These are phyloP conservation scores for Chaetomium sp. DNA, from an alignment of 2,329 filamentous ascomycete genomes.

Conservation along the genomic window DNA sequence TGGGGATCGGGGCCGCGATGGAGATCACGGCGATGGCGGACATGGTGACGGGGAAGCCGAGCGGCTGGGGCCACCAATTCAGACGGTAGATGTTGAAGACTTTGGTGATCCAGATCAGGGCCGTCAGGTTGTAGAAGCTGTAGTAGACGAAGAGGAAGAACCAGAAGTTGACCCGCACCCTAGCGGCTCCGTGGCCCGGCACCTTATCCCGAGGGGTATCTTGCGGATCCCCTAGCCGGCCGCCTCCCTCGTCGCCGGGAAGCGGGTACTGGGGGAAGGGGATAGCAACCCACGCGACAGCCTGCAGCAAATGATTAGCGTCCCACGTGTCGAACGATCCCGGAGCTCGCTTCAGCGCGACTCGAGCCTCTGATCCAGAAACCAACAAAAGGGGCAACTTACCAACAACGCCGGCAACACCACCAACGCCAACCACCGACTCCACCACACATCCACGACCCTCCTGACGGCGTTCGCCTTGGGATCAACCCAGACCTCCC, in stretches of 20 bases:
- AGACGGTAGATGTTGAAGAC: slow-evolving; percentile 71
- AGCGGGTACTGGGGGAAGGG: slow-evolving; percentile 66
- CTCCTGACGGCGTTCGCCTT: slow-evolving; percentile 59
- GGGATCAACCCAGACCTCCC: slow-evolving; percentile 64
- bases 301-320: slow-evolving; percentile 43
- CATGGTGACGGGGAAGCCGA: slow-evolving; percentile 67
- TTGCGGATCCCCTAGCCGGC: slow-evolving; percentile 32
- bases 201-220: slow-evolving; percentile 44
- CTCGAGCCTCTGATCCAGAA: background rate
- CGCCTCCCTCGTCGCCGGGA: slow-evolving; percentile 41
- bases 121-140: slow-evolving; percentile 68
- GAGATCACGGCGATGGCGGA: slow-evolving; percentile 63
- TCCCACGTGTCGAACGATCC: background rate
- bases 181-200: slow-evolving; percentile 64
- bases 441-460: slow-evolving; percentile 65
- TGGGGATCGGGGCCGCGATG: slow-evolving; percentile 59
- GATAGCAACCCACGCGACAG: slow-evolving; percentile 65
- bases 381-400: slow-evolving; percentile 38
- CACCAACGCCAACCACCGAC: slow-evolving; percentile 61
- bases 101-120: slow-evolving; percentile 71
- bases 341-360: background rate
- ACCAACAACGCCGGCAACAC: slow-evolving; percentile 63
- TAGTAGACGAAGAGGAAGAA: slow-evolving; percentile 72
- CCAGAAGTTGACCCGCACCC: slow-evolving; percentile 70
- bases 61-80: slow-evolving; percentile 69